Conservation (phyloP, 202 grass and related monocot species). For the Carex arenaria region DNA sequence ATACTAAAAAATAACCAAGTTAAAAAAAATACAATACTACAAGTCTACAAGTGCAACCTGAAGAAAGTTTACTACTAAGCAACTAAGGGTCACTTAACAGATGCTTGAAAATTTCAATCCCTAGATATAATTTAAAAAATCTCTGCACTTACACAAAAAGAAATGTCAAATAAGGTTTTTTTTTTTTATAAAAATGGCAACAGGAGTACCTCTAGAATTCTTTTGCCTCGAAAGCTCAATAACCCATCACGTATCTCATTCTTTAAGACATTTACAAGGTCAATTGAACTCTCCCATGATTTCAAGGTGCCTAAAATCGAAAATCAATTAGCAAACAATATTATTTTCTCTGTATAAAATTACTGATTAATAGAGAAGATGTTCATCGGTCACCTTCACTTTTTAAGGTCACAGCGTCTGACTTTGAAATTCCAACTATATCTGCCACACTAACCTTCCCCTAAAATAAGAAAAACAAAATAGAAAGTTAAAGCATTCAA, state of each 20-base stretch:
- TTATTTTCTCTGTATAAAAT: background rate
- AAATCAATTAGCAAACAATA: constrained; percentile 11
- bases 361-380: background rate
- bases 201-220: constrained; percentile 61
- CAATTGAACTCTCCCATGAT: constrained; percentile 70
- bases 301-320: constrained; percentile 47
- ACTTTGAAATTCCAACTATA: constrained; percentile 53
- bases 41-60: background rate
- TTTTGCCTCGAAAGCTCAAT: constrained; percentile 64
- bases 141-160: background rate
- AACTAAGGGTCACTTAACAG: background rate
- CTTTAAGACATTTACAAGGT: constrained; percentile 66
- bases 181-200: background rate
- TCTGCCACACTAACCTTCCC: constrained; percentile 68
- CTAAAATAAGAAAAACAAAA: constrained; percentile 22
- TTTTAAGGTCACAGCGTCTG: constrained; percentile 46
- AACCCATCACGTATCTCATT: constrained; percentile 78
- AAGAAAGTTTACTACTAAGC: background rate
- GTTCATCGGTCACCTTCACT: constrained; percentile 40
- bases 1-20: constrained; percentile 4
- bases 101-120: background rate
- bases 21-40: background rate
- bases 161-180: background rate
- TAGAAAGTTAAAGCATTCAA: background rate
- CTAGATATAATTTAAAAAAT: background rate